Percentiles rank a stretch among this genome's conserved stretches.
These are phyloP conservation scores for Tulasnella calospora DNA, from an alignment of 768 basidiomycete species.

Conservation along the genomic window DNA sequence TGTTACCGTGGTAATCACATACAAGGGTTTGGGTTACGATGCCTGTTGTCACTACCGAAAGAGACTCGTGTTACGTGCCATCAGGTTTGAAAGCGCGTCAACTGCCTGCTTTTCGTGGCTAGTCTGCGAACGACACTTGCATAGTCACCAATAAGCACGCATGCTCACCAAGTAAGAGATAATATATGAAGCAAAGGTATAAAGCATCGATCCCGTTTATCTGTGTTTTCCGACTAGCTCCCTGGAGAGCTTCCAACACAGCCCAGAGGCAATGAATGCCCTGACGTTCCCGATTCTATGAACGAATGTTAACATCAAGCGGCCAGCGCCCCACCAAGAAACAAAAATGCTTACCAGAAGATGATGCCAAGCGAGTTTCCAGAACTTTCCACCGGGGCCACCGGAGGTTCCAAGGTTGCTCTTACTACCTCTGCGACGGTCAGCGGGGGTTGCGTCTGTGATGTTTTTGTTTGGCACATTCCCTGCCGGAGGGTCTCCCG, in stretches of 20 bases:
- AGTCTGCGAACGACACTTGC: too few species aligned
- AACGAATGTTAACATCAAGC: constrained; percentile 10
- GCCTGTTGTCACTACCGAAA: too few species aligned
- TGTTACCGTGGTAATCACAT: too few species aligned
- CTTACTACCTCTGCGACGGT: neutral
- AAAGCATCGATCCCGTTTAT: neutral
- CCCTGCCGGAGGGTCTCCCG: constrained; percentile 18
- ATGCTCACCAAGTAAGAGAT: too few species aligned
- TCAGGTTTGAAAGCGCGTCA: too few species aligned
- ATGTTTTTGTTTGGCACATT: constrained; percentile 14
- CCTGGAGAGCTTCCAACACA: constrained; percentile 27
- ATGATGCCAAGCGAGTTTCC: constrained; percentile 28
- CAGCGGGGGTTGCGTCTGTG: neutral
- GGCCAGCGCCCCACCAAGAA: neutral
- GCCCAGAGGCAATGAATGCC: constrained; percentile 22
- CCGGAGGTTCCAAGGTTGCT: neutral
- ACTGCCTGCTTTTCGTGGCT: too few species aligned
- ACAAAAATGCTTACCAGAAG: constrained; percentile 17
- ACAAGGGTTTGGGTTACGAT: too few species aligned
- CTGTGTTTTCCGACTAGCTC: constrained; percentile 14
- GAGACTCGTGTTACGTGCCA: too few species aligned
- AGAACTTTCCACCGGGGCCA: constrained; percentile 17
- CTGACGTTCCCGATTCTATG: constrained; percentile 25
- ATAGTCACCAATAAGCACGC: too few species aligned
- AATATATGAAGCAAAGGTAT: neutral